These are phyloP conservation scores for Termitomyces sp. DNA, from an alignment of 768 basidiomycete species.

Conservation along the genomic window DNA sequence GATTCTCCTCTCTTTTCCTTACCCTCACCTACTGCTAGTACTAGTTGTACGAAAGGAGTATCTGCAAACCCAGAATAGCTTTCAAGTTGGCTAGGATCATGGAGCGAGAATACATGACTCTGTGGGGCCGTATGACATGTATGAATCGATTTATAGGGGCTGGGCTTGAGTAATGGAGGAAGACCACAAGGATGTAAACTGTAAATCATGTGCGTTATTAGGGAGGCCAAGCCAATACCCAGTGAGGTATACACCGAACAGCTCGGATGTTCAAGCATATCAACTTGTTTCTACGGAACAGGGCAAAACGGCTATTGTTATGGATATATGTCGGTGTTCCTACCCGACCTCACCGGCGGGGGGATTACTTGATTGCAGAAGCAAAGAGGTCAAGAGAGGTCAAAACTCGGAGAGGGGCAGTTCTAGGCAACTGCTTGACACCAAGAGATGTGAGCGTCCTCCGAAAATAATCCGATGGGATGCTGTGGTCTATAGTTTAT, in stretches of 20 bases:
- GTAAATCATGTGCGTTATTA: constrained; percentile 26
- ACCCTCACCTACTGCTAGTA: constrained; percentile 4
- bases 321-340: constrained; percentile 25
- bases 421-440: neutral
- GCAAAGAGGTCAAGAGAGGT: neutral
- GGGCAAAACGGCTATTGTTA: constrained; percentile 37
- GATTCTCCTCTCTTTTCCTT: neutral
- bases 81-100: constrained; percentile 50
- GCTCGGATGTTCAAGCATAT: constrained; percentile 58
- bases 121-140: constrained; percentile 48
- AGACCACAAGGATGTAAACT: constrained; percentile 34
- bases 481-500: neutral
- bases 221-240: constrained; percentile 34
- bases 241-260: constrained; percentile 63
- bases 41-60: constrained; percentile 20
- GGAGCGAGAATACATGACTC: constrained; percentile 53
- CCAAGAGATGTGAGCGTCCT: neutral
- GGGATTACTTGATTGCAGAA: constrained; percentile 28
- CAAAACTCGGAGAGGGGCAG: neutral
- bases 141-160: constrained; percentile 36
- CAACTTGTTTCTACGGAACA: constrained; percentile 46
- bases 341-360: constrained; percentile 21
- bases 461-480: neutral
- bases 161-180: constrained; percentile 36
- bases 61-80: constrained; percentile 42